Percentiles rank a stretch among this genome's conserved stretches.
phyloP scores from a whole-genome alignment of 1,139 yeast genomes.

The Geotrichum cucujoidarum region DNA sequence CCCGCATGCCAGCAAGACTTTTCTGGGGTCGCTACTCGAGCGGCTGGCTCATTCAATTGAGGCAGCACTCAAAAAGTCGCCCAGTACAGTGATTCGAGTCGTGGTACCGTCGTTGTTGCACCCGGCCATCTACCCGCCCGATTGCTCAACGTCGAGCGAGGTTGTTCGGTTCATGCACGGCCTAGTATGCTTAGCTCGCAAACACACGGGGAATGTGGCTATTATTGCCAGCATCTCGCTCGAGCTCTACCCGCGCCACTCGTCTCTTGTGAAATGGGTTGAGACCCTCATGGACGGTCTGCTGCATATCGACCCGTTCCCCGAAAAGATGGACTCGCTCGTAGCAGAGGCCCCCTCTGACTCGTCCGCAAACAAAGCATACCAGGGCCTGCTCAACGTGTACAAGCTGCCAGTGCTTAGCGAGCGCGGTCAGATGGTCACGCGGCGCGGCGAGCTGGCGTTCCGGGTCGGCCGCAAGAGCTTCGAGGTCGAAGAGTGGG shows the following conservation, averaged over 20 bases:
- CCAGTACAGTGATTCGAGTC: slow-evolving; percentile 50
- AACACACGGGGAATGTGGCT: slow-evolving; percentile 45
- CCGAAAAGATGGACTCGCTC: slow-evolving; percentile 53
- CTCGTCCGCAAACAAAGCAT: slow-evolving; percentile 23
- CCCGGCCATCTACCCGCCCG: slow-evolving; percentile 69
- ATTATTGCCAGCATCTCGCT: slow-evolving; percentile 56
- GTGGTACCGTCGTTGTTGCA: slow-evolving; percentile 72
- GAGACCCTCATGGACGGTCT: slow-evolving; percentile 67
- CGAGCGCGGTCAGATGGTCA: slow-evolving; percentile 75
- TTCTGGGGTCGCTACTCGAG: slow-evolving; percentile 7
- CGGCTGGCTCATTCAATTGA: slow-evolving; percentile 4
- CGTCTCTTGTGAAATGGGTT: slow-evolving; percentile 47
- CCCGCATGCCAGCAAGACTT: not conserved
- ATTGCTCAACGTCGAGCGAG: slow-evolving; percentile 44
- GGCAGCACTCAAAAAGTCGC: slow-evolving; percentile 7
- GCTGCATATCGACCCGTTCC: slow-evolving; percentile 75
- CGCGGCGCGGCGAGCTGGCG: slow-evolving; percentile 71
- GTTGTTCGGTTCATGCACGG: slow-evolving; percentile 61
- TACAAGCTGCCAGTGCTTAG: slow-evolving; percentile 66
- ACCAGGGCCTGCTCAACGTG: slow-evolving; percentile 78
- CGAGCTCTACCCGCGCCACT: slow-evolving; percentile 59
- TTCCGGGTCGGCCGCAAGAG: slow-evolving; percentile 78
- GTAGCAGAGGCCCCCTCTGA: slow-evolving; percentile 48
- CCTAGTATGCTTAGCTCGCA: slow-evolving; percentile 52
- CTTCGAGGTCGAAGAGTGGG: slow-evolving; percentile 88